A percentile compares a stretch with the other conserved stretches of the same genome.
Conservation (phyloP, 2,329 filamentous ascomycete genomes). For the Pestalotiopsis sp. region DNA sequence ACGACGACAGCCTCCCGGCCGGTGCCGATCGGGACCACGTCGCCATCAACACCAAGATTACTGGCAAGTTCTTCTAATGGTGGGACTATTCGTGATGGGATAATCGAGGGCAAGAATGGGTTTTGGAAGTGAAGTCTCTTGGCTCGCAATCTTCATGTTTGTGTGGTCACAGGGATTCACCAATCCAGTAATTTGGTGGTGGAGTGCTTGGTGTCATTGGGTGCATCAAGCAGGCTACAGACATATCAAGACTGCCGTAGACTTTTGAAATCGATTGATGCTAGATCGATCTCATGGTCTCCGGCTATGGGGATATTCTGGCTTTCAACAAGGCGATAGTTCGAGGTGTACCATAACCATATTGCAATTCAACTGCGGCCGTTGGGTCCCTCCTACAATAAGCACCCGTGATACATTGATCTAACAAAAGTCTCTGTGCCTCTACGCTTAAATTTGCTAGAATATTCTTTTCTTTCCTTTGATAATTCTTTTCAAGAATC, state of each 20-base stretch:
- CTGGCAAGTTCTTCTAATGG: conserved; percentile 59
- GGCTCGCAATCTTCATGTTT: neutral
- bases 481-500: no score
- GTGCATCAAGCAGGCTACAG: neutral
- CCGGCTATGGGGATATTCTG: neutral
- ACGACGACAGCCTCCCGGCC: conserved; percentile 29
- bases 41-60: conserved; percentile 32
- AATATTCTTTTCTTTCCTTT: no score
- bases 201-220: neutral
- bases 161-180: neutral
- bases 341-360: neutral
- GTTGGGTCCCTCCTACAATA: neutral
- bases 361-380: neutral
- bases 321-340: neutral
- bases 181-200: neutral
- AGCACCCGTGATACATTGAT: neutral
- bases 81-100: neutral
- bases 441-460: no score
- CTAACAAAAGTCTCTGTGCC: no score
- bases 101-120: neutral
- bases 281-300: neutral
- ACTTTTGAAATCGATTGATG: neutral
- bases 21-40: conserved; percentile 33
- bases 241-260: neutral
- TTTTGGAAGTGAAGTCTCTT: neutral